A percentile compares a stretch with the other conserved stretches of the same genome.
Conservation (phyloP, 179 eudicot species). For the Heliamphora pulchella region DNA sequence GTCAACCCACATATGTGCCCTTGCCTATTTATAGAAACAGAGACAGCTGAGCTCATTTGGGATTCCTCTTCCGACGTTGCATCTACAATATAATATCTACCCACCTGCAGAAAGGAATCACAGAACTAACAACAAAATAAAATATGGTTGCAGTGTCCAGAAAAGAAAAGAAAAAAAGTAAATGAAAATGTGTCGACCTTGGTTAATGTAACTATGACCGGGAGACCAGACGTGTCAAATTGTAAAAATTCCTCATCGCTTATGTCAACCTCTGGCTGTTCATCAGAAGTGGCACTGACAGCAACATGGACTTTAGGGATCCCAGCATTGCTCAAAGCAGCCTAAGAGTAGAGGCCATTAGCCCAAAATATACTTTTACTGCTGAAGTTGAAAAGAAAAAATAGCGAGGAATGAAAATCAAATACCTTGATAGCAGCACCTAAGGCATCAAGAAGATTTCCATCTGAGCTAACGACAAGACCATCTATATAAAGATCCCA, state of each 20-base stretch:
- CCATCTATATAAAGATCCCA: slow-evolving; percentile 97
- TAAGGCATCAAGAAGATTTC: slow-evolving; percentile 83
- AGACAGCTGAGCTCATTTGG: slow-evolving; percentile 88
- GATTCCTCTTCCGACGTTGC: slow-evolving; percentile 95
- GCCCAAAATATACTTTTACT: background rate
- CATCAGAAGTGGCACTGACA: slow-evolving; percentile 50
- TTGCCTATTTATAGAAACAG: slow-evolving; percentile 62
- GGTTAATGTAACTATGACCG: slow-evolving; percentile 78
- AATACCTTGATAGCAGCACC: slow-evolving; percentile 96
- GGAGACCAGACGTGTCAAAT: slow-evolving; percentile 71
- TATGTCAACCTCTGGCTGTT: slow-evolving; percentile 79
- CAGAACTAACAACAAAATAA: background rate
- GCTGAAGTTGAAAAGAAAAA: background rate
- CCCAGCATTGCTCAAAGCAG: slow-evolving; percentile 85
- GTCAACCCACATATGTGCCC: slow-evolving; percentile 75
- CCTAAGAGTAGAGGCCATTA: slow-evolving; percentile 31
- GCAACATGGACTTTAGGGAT: slow-evolving; percentile 72
- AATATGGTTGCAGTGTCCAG: background rate
- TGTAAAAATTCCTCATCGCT: slow-evolving; percentile 89
- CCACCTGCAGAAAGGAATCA: slow-evolving; percentile 41
- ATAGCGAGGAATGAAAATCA: background rate
- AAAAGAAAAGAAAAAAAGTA: background rate
- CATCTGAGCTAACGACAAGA: slow-evolving; percentile 85
- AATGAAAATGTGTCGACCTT: slow-evolving; percentile 34
- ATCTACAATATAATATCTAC: slow-evolving; percentile 80